Evolutionary conservation across 2,329 filamentous ascomycete genomes (phyloP).

Genomic region (Cladobotryum mycophilum): DNA sequence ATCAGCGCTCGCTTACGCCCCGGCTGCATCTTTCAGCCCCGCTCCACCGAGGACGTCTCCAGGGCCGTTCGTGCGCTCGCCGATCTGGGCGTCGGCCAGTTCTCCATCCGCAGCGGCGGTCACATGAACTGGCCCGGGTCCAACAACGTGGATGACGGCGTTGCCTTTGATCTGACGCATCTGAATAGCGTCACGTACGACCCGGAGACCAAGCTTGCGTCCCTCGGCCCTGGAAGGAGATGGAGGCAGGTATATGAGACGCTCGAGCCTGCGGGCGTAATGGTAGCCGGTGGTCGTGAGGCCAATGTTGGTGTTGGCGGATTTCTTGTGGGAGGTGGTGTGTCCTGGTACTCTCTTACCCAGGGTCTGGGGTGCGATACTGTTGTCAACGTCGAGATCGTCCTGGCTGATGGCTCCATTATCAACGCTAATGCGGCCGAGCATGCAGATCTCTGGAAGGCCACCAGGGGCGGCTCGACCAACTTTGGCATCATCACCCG

Average conservation of each 20-base stretch:
- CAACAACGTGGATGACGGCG: conserved; percentile 15
- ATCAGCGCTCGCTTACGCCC: background rate
- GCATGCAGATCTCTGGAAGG: conserved; percentile 39
- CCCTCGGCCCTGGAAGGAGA: conserved; percentile 37
- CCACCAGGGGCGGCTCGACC: conserved; percentile 37
- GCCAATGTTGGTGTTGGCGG: conserved; percentile 26
- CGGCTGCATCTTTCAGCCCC: background rate
- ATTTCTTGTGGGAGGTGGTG: conserved; percentile 22
- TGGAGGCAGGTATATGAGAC: conserved; percentile 29
- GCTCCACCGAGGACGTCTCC: background rate
- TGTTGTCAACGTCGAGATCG: conserved; percentile 39
- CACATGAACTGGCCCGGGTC: conserved; percentile 5
- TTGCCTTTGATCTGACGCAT: conserved; percentile 16
- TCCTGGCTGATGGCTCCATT: conserved; percentile 40
- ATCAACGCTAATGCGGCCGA: conserved; percentile 31
- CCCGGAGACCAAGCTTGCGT: conserved; percentile 27
- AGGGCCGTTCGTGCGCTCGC: background rate
- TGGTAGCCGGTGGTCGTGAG: conserved; percentile 38
- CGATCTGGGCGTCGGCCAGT: background rate
- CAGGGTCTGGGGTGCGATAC: conserved; percentile 44
- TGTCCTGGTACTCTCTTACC: conserved; percentile 21
- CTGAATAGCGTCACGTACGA: conserved; percentile 16
- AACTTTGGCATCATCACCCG: conserved; percentile 33
- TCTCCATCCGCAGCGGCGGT: conserved; percentile 15
- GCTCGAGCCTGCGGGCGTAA: conserved; percentile 26